Conservation (phyloP, 1,139 yeast genomes). For the Trichomonascaceae sp. region DNA sequence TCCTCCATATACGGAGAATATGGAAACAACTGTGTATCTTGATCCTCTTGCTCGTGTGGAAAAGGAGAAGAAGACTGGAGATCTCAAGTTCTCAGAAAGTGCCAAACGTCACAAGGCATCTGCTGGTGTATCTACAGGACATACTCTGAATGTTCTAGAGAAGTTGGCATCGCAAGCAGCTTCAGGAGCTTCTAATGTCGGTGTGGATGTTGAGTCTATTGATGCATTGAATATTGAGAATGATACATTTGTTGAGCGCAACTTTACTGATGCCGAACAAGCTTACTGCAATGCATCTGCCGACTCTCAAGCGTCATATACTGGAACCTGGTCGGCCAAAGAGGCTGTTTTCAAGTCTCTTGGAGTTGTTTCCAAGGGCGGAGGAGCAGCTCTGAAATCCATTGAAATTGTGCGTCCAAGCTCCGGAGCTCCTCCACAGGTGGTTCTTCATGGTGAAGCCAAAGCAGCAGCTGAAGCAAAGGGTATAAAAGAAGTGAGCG, state of each 20-base stretch:
- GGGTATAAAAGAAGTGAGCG: slow-evolving; percentile 68
- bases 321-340: slow-evolving; percentile 99
- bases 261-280: slow-evolving; percentile 78
- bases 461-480: slow-evolving; percentile 60
- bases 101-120: slow-evolving; percentile 27
- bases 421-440: slow-evolving; percentile 73
- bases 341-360: slow-evolving; percentile 97
- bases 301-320: slow-evolving; percentile 79
- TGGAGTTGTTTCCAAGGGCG: slow-evolving; percentile 86
- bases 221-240: slow-evolving; percentile 74
- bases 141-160: slow-evolving; percentile 39
- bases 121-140: slow-evolving; percentile 29
- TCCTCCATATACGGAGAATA: slow-evolving; percentile 84
- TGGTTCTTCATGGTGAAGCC: slow-evolving; percentile 70
- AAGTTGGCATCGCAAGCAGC: slow-evolving; percentile 36
- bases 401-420: slow-evolving; percentile 76
- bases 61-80: slow-evolving; percentile 44
- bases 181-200: slow-evolving; percentile 67
- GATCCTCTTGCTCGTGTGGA: slow-evolving; percentile 90
- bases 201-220: slow-evolving; percentile 93
- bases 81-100: slow-evolving; percentile 45
- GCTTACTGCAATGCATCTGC: slow-evolving; percentile 62
- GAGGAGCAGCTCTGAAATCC: slow-evolving; percentile 87
- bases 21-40: slow-evolving; percentile 85
- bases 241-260: slow-evolving; percentile 84